Conservation (phyloP, 108 stramenopile genomes). For the Thalassiosira profunda region DNA sequence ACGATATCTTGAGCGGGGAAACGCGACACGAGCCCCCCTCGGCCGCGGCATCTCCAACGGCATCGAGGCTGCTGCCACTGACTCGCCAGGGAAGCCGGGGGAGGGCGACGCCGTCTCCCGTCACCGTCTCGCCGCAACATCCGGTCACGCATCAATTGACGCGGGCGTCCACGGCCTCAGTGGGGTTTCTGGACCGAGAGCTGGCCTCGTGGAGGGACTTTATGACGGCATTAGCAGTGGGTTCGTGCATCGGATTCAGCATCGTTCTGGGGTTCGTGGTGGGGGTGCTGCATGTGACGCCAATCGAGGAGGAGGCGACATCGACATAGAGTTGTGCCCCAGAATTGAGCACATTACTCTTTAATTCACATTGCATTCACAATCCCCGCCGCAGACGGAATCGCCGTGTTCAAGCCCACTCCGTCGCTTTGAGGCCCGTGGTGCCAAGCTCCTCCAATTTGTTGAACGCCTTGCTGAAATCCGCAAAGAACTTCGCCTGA, state of each 20-base stretch:
- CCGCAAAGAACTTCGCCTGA: slow-evolving; percentile 61
- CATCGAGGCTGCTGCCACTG: neutral
- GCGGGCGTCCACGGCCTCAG: neutral
- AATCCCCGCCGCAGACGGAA: no score
- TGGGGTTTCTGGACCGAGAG: slow-evolving; percentile 61
- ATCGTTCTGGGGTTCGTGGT: slow-evolving; percentile 71
- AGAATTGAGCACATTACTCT: slow-evolving; percentile 6
- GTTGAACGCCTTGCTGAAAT: slow-evolving; percentile 82
- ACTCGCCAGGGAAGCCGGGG: neutral
- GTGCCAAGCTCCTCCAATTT: slow-evolving; percentile 77
- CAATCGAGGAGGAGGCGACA: neutral
- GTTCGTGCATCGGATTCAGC: slow-evolving; percentile 61
- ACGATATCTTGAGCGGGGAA: no score
- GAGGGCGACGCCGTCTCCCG: slow-evolving; percentile 9
- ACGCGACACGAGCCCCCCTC: neutral
- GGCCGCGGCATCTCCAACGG: neutral
- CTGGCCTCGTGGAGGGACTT: slow-evolving; percentile 54
- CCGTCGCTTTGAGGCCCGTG: slow-evolving; percentile 32
- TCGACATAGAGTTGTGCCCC: no score
- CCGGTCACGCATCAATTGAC: neutral
- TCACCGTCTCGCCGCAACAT: slow-evolving; percentile 25
- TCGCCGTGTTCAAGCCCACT: slow-evolving; percentile 50
- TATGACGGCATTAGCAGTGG: slow-evolving; percentile 53
- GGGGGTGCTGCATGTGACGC: slow-evolving; percentile 67
- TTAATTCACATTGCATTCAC: no score